A percentile compares a stretch with the other conserved stretches of the same genome.
These are phyloP conservation scores for Schrenkiella parvula DNA, from an alignment of 345 rosid genomes.

Conservation along the genomic window DNA sequence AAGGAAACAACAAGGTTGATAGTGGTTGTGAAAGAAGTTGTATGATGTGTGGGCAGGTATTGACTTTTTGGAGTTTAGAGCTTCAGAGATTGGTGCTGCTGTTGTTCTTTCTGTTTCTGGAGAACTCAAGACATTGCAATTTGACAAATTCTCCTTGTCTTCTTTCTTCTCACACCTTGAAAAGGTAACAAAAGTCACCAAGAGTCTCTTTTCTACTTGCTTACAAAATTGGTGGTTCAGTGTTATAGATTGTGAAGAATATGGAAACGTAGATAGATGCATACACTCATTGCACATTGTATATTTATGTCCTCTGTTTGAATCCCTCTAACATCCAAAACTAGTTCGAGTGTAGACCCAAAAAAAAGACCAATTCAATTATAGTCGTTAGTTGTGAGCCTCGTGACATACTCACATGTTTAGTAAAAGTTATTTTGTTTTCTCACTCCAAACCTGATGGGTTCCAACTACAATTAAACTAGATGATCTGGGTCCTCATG, in stretches of 20 bases:
- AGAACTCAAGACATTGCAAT: conserved; percentile 4
- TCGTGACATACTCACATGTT: conserved; percentile 31
- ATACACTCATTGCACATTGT: conserved; percentile 7
- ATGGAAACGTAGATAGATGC: background rate
- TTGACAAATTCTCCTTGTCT: conserved; percentile 20
- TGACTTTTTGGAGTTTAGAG: conserved; percentile 72
- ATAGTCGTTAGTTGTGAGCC: conserved; percentile 6
- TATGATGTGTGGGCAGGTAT: conserved; percentile 44
- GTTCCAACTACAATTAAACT: conserved; percentile 17
- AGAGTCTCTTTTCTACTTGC: background rate
- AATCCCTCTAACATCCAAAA: background rate
- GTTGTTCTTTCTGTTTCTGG: conserved; percentile 59
- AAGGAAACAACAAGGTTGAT: background rate
- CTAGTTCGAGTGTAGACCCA: background rate
- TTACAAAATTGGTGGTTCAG: background rate
- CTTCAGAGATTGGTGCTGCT: conserved; percentile 76
- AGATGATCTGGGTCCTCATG: conserved; percentile 18
- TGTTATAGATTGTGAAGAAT: background rate
- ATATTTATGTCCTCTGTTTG: background rate
- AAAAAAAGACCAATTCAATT: background rate
- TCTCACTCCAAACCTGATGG: conserved; percentile 21
- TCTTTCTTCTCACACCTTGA: conserved; percentile 25
- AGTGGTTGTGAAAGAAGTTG: conserved; percentile 3
- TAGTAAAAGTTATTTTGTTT: conserved; percentile 3
- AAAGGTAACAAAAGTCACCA: conserved; percentile 16